phyloP scores from a whole-genome alignment of 768 basidiomycete genomes.

The Exsudoporus frostii region DNA sequence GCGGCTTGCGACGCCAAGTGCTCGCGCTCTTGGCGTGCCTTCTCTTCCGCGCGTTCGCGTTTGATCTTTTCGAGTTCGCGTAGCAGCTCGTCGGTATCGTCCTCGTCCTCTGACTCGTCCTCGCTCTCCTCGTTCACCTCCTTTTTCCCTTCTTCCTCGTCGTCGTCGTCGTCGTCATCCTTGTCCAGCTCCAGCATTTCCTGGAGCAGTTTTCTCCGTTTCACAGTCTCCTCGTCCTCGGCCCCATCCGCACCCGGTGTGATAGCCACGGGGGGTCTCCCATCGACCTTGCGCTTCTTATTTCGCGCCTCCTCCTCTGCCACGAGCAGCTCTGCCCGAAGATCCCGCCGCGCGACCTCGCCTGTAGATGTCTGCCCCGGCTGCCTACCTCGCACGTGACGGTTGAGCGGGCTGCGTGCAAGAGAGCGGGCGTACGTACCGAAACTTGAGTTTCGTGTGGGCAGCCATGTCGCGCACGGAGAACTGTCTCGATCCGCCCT shows the following conservation, averaged over 20 bases:
- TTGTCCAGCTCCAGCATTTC: constrained; percentile 85
- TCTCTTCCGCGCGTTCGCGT: constrained; percentile 92
- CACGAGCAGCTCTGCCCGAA: constrained; percentile 75
- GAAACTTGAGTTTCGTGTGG: constrained; percentile 97
- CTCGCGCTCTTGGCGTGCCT: constrained; percentile 76
- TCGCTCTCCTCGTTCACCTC: constrained; percentile 44
- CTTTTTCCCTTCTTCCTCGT: constrained; percentile 49
- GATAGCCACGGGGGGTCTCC: constrained; percentile 42
- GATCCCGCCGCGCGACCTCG: constrained; percentile 77
- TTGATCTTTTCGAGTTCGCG: constrained; percentile 99
- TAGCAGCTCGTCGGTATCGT: constrained; percentile 82
- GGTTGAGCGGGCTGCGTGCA: not conserved
- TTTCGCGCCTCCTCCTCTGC: constrained; percentile 88
- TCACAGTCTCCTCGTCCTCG: constrained; percentile 66
- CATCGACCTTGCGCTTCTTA: constrained; percentile 91
- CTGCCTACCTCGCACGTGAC: constrained; percentile 47
- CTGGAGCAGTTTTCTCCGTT: constrained; percentile 84
- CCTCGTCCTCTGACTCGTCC: constrained; percentile 55
- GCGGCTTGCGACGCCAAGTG: constrained; percentile 58
- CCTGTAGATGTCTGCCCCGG: constrained; percentile 80
- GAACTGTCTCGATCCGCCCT: constrained; percentile 88
- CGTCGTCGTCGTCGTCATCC: constrained; percentile 80
- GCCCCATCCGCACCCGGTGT: constrained; percentile 29
- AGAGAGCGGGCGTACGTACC: constrained; percentile 41
- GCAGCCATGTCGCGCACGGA: constrained; percentile 92